A percentile compares a stretch with the other conserved stretches of the same genome.
phyloP scores from a whole-genome alignment of 305 asterid genomes.

The Withania somnifera region DNA sequence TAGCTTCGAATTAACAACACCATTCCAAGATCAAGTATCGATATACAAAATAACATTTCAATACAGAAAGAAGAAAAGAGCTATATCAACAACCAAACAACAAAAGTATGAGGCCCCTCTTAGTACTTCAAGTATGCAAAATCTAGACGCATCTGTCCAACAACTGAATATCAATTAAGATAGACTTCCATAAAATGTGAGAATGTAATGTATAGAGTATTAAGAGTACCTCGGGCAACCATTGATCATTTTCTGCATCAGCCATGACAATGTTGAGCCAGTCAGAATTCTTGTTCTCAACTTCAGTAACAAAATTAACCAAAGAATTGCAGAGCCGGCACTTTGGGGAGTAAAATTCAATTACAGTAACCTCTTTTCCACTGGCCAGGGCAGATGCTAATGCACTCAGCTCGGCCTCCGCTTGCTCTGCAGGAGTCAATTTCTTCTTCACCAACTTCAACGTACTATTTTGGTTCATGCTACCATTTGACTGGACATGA shows the following conservation, averaged over 20 bases:
- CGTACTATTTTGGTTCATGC: neutral
- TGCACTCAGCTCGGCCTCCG: slow-evolving; percentile 73
- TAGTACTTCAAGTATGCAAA: neutral
- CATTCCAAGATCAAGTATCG: neutral
- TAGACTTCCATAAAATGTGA: neutral
- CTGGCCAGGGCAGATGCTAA: slow-evolving; percentile 59
- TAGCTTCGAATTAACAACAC: neutral
- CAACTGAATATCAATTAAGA: neutral
- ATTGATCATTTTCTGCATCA: slow-evolving; percentile 67
- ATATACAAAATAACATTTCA: neutral
- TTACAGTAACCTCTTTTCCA: slow-evolving; percentile 60
- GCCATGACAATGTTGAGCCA: slow-evolving; percentile 88
- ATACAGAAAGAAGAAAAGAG: neutral
- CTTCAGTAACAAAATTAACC: slow-evolving; percentile 52
- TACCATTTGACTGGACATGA: slow-evolving; percentile 5
- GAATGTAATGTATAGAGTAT: neutral
- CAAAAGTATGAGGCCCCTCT: neutral
- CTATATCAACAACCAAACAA: neutral
- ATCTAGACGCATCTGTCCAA: neutral
- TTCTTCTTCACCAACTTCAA: slow-evolving; percentile 2
- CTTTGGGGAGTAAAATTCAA: slow-evolving; percentile 86
- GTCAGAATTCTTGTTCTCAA: slow-evolving; percentile 54
- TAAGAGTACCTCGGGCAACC: slow-evolving; percentile 79
- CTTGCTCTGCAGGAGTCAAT: slow-evolving; percentile 47
- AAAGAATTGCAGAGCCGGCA: slow-evolving; percentile 80